Percentiles rank a stretch among this genome's conserved stretches.
Conservation (phyloP, 805 yeast species). For the Cyberlindnera subsufficiens region DNA sequence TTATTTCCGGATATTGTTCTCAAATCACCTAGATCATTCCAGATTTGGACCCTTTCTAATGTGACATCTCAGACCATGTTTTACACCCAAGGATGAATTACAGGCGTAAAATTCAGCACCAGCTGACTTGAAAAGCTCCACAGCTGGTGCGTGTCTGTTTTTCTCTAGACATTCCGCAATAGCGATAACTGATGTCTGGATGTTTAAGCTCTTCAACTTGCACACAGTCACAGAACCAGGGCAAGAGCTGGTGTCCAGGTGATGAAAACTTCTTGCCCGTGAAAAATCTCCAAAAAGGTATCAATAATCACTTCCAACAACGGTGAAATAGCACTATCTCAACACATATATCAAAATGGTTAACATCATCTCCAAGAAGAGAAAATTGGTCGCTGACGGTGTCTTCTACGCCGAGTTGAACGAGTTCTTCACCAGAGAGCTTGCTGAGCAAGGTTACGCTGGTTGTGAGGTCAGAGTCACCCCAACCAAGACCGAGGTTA, state of each 20-base stretch:
- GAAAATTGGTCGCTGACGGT: constrained; percentile 99
- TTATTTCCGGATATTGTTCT: no score
- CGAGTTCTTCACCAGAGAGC: constrained; percentile 99
- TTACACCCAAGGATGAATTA: no score
- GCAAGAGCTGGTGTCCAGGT: background rate
- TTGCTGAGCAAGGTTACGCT: constrained; percentile 99
- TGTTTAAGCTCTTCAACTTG: background rate
- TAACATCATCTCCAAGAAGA: constrained; percentile 80
- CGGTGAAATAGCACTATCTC: background rate
- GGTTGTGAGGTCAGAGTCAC: constrained; percentile 99
- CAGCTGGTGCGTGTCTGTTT: no score
- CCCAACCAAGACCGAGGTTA: constrained; percentile 96
- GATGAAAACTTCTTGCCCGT: background rate
- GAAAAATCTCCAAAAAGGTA: background rate
- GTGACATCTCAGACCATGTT: no score
- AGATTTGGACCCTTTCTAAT: no score
- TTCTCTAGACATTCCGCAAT: no score
- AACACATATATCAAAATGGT: constrained; percentile 20
- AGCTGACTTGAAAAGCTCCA: no score
- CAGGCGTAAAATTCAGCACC: no score
- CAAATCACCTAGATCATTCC: no score
- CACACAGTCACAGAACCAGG: background rate
- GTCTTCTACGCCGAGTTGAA: constrained; percentile 99
- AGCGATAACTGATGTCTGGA: no score
- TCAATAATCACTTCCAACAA: background rate